Evolutionary conservation across 2,329 filamentous ascomycete species (phyloP).

Genomic region (Fusarium armeniacum): DNA sequence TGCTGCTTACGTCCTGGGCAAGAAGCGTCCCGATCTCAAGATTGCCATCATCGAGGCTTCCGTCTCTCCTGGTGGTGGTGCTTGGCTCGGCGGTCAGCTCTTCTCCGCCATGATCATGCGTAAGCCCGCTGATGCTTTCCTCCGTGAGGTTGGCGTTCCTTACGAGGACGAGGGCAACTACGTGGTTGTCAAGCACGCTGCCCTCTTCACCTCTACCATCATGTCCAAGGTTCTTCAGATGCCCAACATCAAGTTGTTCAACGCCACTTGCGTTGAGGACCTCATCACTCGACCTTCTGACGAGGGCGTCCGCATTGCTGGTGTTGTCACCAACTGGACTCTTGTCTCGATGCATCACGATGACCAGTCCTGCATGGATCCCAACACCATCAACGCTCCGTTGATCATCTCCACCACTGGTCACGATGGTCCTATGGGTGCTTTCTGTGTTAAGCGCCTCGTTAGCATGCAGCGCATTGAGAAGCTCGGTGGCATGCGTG

Average conservation of each 20-base stretch:
- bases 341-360: conserved; percentile 89
- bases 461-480: conserved; percentile 89
- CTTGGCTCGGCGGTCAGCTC: conserved; percentile 93
- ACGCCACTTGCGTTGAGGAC: conserved; percentile 92
- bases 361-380: conserved; percentile 96
- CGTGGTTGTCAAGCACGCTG: conserved; percentile 94
- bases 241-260: conserved; percentile 96
- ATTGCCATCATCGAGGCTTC: conserved; percentile 92
- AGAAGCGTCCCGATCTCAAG: conserved; percentile 87
- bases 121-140: conserved; percentile 89
- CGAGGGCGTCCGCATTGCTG: conserved; percentile 77
- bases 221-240: conserved; percentile 85
- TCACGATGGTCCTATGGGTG: conserved; percentile 91
- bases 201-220: conserved; percentile 90
- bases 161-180: conserved; percentile 91
- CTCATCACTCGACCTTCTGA: conserved; percentile 82
- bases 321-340: conserved; percentile 97
- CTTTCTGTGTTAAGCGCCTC: conserved; percentile 91
- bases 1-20: conserved; percentile 86
- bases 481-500: conserved; percentile 91
- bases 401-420: conserved; percentile 91
- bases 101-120: conserved; percentile 97
- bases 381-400: conserved; percentile 95
- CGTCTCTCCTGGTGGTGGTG: conserved; percentile 88
- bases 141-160: conserved; percentile 83